Base-by-base conservation (phyloP, 768 basidiomycete species). In the Lenzites betulinus region DNA sequence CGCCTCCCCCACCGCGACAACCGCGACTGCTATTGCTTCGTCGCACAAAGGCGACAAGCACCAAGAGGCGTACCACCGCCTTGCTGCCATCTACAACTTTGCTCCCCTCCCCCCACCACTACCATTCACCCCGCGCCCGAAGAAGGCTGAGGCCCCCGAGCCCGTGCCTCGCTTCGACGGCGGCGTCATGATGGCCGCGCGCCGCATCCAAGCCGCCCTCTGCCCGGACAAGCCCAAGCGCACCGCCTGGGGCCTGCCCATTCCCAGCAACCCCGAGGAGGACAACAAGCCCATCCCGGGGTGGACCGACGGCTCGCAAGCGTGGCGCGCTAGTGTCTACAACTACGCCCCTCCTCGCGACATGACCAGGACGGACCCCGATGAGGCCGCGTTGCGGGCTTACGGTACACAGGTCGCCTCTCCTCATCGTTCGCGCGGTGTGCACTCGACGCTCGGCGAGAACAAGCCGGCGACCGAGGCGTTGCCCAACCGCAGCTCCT, bases 161-260 rank as follows among this genome's bases (percentile, higher is more conserved):
- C 8, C 39, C 25, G 39, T 54, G 8, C 62, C 62, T n/a, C 60
- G 56, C 25, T 74, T 76, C 23, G 77, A 82, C 41, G 88, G 78
- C 39, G 88, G 88, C 38, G 75, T 88, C 73, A 88, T 90, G 80
- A 89, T 89, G 87, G 83, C 86, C 2, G 80, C 78, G 30, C 79
- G 78, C 39, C 82, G 82, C 61, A 82, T 89, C 68, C 74, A 77
- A 42, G 76, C 80, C 16, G 75, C 74, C 23, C 71, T 81, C 26
- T 79, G 79, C 59, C 68, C 78, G 0, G 75, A 77, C 23, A 78
- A 81, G 28, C 69, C 70, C 20, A 69, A 68, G 63, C 67, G 64
- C 20, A 51, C 61, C 18, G 52, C 59, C 2, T 64, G 64, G 67
- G 77, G 78, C 60, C 68, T 69, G 7, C 67, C 77, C 4, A 23